Base-by-base conservation (phyloP, 2,329 filamentous ascomycete species). In the Pseudopyrenochaeta lycopersici region DNA sequence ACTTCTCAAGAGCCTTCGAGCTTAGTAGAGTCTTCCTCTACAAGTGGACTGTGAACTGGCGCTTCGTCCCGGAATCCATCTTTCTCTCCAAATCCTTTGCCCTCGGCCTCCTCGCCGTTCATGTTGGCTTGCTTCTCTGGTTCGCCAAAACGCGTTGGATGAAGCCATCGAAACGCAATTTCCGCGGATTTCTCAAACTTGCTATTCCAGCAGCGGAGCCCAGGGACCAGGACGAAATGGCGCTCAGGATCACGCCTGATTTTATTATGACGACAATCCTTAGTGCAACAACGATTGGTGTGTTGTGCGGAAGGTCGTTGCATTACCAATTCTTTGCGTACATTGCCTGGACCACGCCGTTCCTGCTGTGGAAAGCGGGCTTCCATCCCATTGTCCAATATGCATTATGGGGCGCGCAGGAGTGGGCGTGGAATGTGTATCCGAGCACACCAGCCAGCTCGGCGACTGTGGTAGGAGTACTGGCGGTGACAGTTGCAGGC, bases 21-120 rank as follows among this genome's bases (percentile, higher is more conserved):
- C 84, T 99, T 53, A 92, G 90, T 41, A 85, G 95, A 49, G 87
- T 91, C 66, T 99, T 99, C 78, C 83, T 97, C 67, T 98, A 94
- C 82, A 92, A 94, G 77, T 99, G 95, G 95, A 99, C 95, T 0
- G 95, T 99, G 63, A 99, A 99, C 76, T 99, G 95, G 95, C 88
- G 93, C 48, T 98, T 98, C 73, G 78, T 97, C n/a, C 88, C 90
- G 14, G 92, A 97, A 76, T 85, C 90, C 6, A 76, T 80, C 0
- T 99, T 99, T 67, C 83, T 96, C 41, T 89, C 87, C 63, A 84
- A 80, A 54, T 73, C 78, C 1, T 96, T 97, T 71, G 86, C 92
- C 21, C 64, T 88, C 15, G 75, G 78, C 12, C 82, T 97, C 45
- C 81, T 97, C 21, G 81, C 76, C 1, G 70, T 85, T 49, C 92